Conservation (phyloP, 345 rosid genomes). For the Xanthoceras sorbifolium region DNA sequence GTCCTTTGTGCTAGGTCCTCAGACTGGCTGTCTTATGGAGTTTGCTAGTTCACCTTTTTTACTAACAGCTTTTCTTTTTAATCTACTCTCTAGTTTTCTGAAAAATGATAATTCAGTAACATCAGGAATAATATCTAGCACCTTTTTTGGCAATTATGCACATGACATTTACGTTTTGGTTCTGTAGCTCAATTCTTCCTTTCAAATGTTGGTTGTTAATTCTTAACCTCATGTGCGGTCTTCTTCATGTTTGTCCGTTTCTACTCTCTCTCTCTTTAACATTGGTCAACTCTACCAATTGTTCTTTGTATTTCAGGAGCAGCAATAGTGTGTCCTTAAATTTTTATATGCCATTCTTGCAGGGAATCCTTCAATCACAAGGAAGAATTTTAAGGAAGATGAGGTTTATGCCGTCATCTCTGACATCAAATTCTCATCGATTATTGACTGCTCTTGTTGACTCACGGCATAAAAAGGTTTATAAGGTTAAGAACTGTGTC, state of each 20-base stretch:
- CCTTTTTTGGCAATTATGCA: not conserved
- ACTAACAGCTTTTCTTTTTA: not conserved
- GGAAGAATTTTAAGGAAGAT: conserved; percentile 92
- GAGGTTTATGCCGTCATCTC: conserved; percentile 94
- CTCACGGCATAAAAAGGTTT: conserved; percentile 79
- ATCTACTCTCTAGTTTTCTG: not conserved
- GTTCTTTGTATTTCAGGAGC: not conserved
- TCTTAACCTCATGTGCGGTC: conserved; percentile 7
- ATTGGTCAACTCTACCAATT: not conserved
- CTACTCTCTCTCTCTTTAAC: not conserved
- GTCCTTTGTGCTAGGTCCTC: not conserved
- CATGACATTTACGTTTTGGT: conserved; percentile 2
- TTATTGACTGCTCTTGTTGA: conserved; percentile 95
- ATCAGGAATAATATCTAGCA: not conserved
- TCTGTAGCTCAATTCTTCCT: not conserved
- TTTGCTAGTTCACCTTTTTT: no score
- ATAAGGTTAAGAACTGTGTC: conserved; percentile 91
- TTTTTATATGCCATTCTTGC: conserved; percentile 31
- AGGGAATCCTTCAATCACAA: conserved; percentile 99
- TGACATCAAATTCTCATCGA: conserved; percentile 87
- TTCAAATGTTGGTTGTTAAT: not conserved
- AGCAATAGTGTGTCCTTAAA: not conserved
- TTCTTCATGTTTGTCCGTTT: conserved; percentile 7
- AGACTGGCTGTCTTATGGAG: not conserved
- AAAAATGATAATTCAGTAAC: not conserved